Evolutionary conservation across 179 eudicot species (phyloP), one percentile per base, ranked within the genome.

Genomic region (Spergularia azorica): DNA sequence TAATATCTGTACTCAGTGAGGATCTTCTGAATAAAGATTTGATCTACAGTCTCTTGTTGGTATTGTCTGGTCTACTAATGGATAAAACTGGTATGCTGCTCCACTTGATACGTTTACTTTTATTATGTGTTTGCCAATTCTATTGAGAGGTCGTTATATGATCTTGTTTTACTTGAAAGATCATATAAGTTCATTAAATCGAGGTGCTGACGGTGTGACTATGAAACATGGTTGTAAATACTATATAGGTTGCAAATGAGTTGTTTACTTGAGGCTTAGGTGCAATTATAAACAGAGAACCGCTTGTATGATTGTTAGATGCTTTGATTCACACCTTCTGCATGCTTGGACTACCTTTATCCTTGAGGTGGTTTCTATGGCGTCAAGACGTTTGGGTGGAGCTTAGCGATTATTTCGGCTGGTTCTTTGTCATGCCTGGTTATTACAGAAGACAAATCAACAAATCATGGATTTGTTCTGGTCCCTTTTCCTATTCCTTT

Each of bases 51-150:
- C 83, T 90, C 80, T 77, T 95, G 81, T 87, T 95, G 79, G 97
- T 93, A 73, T 73, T 91, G 52, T 95, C 99, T 80, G 97, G 95
- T 67, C 82, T 93, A 39, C 81, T 95, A 70, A 84, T 83, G 68
- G 97, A 93, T 79, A 87, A 84, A 79, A 84, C 70, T 60, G 95
- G 98, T 93, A 84, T 85, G 94, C 59, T n/a, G 55, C 51, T 76
- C 54, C 69, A 67, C 63, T 12, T 48, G 32, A 26, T 18, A 38
- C 60, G 36, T 43, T 51, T 69, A 26, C 32, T 26, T 21, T 51
- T 11, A 52, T 72, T 38, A 15, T 21, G 21, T 52, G 18, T 70
- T 71, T 60, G 52, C 26, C 52, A 67, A 9, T 46, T 13, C 56
- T 51, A 39, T 4, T 36, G 3, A 14, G 15, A 5, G 11, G 57